Evolutionary conservation across 805 yeast genomes (phyloP), one percentile per base, ranked within the genome.

Genomic region (Metschnikowia anglica): DNA sequence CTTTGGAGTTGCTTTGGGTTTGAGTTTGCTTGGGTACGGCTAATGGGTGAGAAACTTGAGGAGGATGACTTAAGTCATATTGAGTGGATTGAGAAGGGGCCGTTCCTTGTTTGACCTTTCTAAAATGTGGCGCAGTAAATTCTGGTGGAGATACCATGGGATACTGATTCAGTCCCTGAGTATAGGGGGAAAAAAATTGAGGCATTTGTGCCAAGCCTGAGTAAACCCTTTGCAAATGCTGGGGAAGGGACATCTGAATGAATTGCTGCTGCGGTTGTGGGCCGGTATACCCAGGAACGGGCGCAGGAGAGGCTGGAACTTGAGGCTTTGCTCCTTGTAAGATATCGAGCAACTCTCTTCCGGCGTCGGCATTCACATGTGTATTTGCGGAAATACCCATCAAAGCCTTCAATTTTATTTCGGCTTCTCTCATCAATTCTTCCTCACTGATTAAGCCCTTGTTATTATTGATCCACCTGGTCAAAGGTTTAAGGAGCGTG

Each of bases 331-430:
- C 67, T 11, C 69, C 68, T 47, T 70, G 74, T 46, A 85, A 68
- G 59, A 84, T 73, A 48, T 83, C 78, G 54, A 85, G 72, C 44
- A 85, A 61, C 40, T 83, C 91, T 70, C 91, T 81, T 25, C 93
- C 93, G 1, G 89, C 88, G 61, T 85, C 91, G 21, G 53, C 54
- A 36, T 61, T 60, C 28, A 46, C 57, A 61, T 59, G 44, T 42
- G 60, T 39, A 3, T 26, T 15, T 54, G 61, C 30, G 17, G 74
- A 73, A 32, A 85, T 68, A 32, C 88, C 89, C 55, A 85, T 68
- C 48, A 83, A 67, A 12, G 68, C 61, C 66, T 84, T 85, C 70
- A 85, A 72, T 59, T 77, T 80, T 12, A 71, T 58, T 54, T 86
- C 88, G 2, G 87, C 90, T 46, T 76, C 73, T 34, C 66, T 61